Evolutionary conservation across 2,329 filamentous ascomycete species (phyloP), one percentile per base, ranked within the genome.

Genomic region (Myriangium duriaei): DNA sequence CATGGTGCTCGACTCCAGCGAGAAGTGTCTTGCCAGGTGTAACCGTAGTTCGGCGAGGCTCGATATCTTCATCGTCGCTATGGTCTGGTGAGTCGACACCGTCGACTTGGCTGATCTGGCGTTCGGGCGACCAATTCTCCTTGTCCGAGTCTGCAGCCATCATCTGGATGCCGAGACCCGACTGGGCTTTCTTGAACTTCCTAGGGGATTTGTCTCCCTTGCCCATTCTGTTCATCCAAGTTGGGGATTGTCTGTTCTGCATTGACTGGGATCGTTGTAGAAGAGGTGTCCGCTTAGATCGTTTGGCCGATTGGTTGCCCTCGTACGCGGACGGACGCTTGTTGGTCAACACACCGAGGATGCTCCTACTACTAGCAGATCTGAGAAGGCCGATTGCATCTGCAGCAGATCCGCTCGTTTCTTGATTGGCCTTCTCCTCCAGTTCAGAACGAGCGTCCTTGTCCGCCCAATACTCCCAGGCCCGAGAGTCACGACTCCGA

Each of bases 381-480:
- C 84, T 72, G 43, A 94, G 69, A 18, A 93, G 68, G 45, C 76
- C 84, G 43, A 94, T 91, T 24, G 82, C 84, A 21, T 81, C 81
- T 42, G 81, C 73, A 38, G 83, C 84, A 30, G 81, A 87, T 14
- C 83, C 84, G 47, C 71, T 83, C 5, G 74, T 74, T 53, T 92
- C 84, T 48, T 83, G 77, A 59, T 88, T 81, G 7, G 82, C 81
- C 47, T 84, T 80, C n/a, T 74, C 73, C 14, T 79, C 86, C 39
- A 94, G 64, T 47, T 85, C 81, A 51, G 85, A 83, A 30, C 81
- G 77, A 36, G 73, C 67, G 47, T 91, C 82, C 5, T 79, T 77
- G 53, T 93, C 84, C 51, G 84, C 88, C 62, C 82, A 87, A 41
- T 85, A 85, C 52, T 93, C 84, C 88, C 88, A 95, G 5, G 81